Conservation (phyloP, 73 alveolate species). For the Blepharisma japonicum region DNA sequence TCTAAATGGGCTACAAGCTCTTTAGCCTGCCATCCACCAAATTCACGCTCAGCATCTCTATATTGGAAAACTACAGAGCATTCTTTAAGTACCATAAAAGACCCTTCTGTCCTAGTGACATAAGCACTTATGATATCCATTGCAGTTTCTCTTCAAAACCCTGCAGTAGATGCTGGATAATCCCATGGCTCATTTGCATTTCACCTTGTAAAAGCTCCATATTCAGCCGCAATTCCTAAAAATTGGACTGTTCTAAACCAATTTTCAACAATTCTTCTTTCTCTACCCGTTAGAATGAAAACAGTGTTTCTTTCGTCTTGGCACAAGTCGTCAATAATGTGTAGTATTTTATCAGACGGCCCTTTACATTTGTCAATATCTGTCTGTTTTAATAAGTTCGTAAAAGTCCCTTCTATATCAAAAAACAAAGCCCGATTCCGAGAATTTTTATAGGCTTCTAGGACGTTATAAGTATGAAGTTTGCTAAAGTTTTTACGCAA, state of each 20-base stretch:
- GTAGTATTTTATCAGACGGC: constrained; percentile 4
- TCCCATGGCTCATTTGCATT: not conserved
- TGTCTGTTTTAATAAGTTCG: constrained; percentile 11
- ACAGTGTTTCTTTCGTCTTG: constrained; percentile 23
- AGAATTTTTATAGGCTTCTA: constrained; percentile 2
- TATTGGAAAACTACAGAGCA: constrained; percentile 51
- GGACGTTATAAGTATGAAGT: not conserved
- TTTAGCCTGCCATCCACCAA: constrained; percentile 56
- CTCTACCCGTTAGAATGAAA: constrained; percentile 12
- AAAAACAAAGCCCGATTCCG: not conserved
- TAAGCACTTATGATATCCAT: constrained; percentile 6
- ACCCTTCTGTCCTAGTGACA: constrained; percentile 56
- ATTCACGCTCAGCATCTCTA: constrained; percentile 57
- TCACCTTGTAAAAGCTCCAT: not conserved
- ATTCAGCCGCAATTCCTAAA: constrained; percentile 24
- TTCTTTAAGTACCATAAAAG: constrained; percentile 64
- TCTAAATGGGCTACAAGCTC: constrained; percentile 49
- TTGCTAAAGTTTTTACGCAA: constrained; percentile 14
- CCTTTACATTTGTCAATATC: not conserved
- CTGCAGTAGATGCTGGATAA: not conserved
- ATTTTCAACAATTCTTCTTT: not conserved
- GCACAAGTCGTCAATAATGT: not conserved
- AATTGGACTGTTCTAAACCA: constrained; percentile 10
- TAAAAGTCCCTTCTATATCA: constrained; percentile 19
- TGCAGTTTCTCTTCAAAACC: not conserved